Evolutionary conservation across 805 yeast species (phyloP), one percentile per base, ranked within the genome.

Genomic region (Sugiyamaella floridensis): DNA sequence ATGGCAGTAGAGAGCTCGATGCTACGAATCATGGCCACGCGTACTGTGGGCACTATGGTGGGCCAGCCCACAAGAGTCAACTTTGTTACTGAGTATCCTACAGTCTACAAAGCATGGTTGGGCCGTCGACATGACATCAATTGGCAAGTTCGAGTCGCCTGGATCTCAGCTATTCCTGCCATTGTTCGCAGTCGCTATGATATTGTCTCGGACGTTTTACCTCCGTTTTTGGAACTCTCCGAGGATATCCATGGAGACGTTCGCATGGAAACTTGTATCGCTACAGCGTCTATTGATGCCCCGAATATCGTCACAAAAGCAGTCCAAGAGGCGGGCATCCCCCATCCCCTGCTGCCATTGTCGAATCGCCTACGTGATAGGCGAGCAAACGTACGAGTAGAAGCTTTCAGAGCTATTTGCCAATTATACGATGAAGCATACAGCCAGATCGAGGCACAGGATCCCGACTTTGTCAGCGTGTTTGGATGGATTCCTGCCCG

Each of bases 181-280:
- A 74, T 85, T 7, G 55, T 88, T 1, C 60, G 64, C 4, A 55
- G 65, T 3, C 73, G 82, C 55, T 18, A 19, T n/a, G 82, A 79
- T 53, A 52, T 56, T 14, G 69, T 77, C 1, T 60, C 47, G 9
- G 37, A 45, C n/a, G 54, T 54, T 14, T 34, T 55, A 16, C 40
- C 28, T 20, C 51, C 49, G 4, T 86, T 90, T 1, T 59, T 87
- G 10, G 85, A 85, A 60, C 81, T 90, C 37, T 71, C 89, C 22
- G 73, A 85, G 40, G 97, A 89, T 68, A 71, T 82, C 0, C 89
- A 86, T 60, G 92, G 85, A 53, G 76, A 73, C 40, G 95, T 88
- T 2, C 75, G 97, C 58, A 70, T 79, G 34, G 67, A 76, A 1
- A 80, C 93, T 0, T 80, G 87, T 53, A 64, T 67, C 44, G 73